Evolutionary conservation across 2,329 filamentous ascomycete species (phyloP).

Genomic region (Nigrospora oryzae): DNA sequence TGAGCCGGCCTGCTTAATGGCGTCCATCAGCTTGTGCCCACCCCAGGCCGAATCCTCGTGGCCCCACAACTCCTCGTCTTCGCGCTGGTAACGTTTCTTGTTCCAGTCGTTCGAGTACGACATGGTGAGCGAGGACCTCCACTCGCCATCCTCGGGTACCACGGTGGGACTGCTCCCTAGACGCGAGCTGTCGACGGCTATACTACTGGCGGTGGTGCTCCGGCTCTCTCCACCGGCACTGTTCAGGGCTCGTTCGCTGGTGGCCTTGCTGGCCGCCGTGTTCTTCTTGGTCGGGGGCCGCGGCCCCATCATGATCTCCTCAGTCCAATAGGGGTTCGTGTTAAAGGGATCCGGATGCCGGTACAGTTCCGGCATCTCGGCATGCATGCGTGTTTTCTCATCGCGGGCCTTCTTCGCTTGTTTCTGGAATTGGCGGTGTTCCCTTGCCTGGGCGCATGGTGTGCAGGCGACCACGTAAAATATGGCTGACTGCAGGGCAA

Average conservation of each 20-base stretch:
- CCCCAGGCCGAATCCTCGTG: conserved; percentile 40
- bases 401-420: conserved; percentile 61
- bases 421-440: conserved; percentile 61
- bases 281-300: conserved; percentile 56
- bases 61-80: conserved; percentile 84
- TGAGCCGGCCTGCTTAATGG: conserved; percentile 48
- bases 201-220: conserved; percentile 16
- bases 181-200: conserved; percentile 25
- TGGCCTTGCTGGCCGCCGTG: conserved; percentile 41
- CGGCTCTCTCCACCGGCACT: conserved; percentile 48
- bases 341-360: conserved; percentile 74
- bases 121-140: conserved; percentile 25
- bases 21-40: conserved; percentile 48
- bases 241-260: conserved; percentile 51
- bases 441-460: conserved; percentile 64
- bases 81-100: conserved; percentile 69
- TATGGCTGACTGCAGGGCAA: conserved; percentile 64
- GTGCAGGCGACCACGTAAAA: conserved; percentile 74
- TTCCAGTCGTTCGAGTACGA: conserved; percentile 59
- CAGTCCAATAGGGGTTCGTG: conserved; percentile 82
- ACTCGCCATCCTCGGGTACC: conserved; percentile 35
- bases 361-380: conserved; percentile 65
- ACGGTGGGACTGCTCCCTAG: conserved; percentile 33
- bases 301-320: conserved; percentile 79
- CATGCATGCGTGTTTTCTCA: conserved; percentile 55